Base-by-base conservation (phyloP, 2,329 filamentous ascomycete genomes). In the Escovopsis sp. region DNA sequence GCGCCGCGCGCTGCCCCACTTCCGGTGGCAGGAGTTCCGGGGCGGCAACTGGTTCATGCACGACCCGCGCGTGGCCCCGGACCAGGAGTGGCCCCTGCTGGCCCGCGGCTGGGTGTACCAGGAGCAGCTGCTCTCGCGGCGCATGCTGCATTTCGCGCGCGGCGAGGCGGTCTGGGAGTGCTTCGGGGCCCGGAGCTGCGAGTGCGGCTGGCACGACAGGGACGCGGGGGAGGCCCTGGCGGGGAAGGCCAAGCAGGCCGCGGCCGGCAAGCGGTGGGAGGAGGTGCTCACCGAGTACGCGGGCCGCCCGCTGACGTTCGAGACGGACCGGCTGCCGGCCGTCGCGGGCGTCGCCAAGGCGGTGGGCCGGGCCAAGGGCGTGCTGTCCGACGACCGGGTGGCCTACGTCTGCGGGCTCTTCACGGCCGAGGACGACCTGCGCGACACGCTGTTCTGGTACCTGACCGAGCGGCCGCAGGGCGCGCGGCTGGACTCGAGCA, bases 21-120 rank as follows among this genome's bases (percentile, higher is more conserved):
- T 47, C 10, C 40, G 32, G 5, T 47, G 43, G 45, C n/a, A 33
- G n/a, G 40, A 40, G 12, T 26, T 40, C 15, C 32, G 36, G 11
- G 6, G 15, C 15, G 15, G 15, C 15, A 15, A 15, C 15, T 41
- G 34, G 41, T 43, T 38, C 19, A 35, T 19, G 12, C 4, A 26
- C 19, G 11, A 41, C 12, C 12, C 8, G 28, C 32, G 23, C 8
- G 32, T 38, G 3, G 32, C 41, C 30, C 33, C 45, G 1, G 40
- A 45, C 6, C 0, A 26, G 10, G 43, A 43, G 2, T 47, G 43
- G 34, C 38, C 42, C 0, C 43, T 49, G 6, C 36, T 49, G 19
- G 19, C 11, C 2, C 19, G 53, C 9, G 46, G 43, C 3, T 52
- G 52, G 52, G 45, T 51, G 9, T 53, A 50, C 30, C 53, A 54